These are phyloP conservation scores for Talaromyces sp. DNA, from an alignment of 2,329 filamentous ascomycete species.

Conservation along the genomic window DNA sequence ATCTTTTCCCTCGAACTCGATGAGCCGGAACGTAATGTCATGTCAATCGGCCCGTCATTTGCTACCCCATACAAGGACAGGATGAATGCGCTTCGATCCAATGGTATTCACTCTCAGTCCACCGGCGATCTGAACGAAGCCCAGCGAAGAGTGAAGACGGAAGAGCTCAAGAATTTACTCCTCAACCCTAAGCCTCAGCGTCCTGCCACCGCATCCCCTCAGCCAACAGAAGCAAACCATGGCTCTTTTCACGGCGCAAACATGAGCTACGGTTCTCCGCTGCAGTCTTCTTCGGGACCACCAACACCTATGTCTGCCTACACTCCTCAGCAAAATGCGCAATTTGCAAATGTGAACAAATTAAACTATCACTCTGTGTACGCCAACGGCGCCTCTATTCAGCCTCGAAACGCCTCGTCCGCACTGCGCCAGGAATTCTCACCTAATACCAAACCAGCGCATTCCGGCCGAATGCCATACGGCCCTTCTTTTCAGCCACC, in stretches of 20 bases:
- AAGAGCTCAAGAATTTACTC: constrained; percentile 40
- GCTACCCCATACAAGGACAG: constrained; percentile 51
- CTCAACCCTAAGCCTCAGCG: constrained; percentile 37
- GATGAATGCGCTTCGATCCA: constrained; percentile 38
- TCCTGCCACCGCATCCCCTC: constrained; percentile 26
- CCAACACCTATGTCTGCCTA: constrained; percentile 15
- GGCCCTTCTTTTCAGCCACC: constrained; percentile 17
- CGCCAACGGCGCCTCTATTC: constrained; percentile 17
- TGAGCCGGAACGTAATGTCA: constrained; percentile 46
- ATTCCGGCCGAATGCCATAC: not conserved
- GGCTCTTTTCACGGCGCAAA: constrained; percentile 8
- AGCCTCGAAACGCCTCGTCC: constrained; percentile 23
- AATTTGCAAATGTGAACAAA: constrained; percentile 12
- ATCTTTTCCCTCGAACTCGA: constrained; percentile 67
- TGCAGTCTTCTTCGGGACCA: constrained; percentile 30
- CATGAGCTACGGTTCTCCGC: constrained; percentile 25
- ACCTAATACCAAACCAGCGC: constrained; percentile 4
- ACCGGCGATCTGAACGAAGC: constrained; percentile 28
- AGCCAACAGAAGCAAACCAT: constrained; percentile 8
- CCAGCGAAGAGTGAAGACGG: constrained; percentile 37
- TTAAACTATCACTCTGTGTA: constrained; percentile 19
- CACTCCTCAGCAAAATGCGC: constrained; percentile 8
- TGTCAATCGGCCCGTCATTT: constrained; percentile 59
- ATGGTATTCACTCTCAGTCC: constrained; percentile 26
- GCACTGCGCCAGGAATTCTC: constrained; percentile 27